Base-by-base conservation (phyloP, 2,329 filamentous ascomycete species). In the Colletotrichum eleusines region DNA sequence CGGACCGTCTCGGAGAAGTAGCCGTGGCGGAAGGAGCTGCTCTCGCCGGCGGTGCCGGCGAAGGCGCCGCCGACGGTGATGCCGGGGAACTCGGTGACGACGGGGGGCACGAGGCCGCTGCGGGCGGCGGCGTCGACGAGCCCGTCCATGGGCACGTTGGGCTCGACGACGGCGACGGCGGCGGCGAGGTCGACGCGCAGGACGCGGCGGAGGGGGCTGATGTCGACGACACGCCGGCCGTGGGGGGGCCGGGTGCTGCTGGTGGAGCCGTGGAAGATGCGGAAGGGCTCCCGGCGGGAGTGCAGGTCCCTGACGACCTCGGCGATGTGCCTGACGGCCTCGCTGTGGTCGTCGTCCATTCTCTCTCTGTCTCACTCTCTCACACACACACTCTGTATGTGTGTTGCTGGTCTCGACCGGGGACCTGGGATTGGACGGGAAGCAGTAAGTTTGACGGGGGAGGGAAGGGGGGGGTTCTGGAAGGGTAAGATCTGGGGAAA, bases 241-340 rank as follows among this genome's bases (percentile, higher is more conserved):
- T 83, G 80, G 9, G 85, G 84, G 33, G 86, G 85, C 9, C 92
- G 89, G 46, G 92, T 94, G 79, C 89, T 93, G 81, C 93, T 94
- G 33, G 92, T 94, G 0, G 91, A 90, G 72, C 92, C 92, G 80
- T 94, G 92, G 75, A 90, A 92, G 77, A 94, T 90, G n/a, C 91
- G 87, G 80, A 93, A 94, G 2, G 90, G 87, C 76, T 83, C 78
- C 69, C 81, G 78, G 9, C 75, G 77, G 3, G 79, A 76, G 63
- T 84, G 77, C 74, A 88, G 87, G 5, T 82, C 76, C 69, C 79
- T 78, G 40, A 88, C 80, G 28, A 82, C 79, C 40, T 78, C 75
- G 0, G 85, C 80, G 57, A 88, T 82, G 63, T 77, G 75, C 23
- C 77, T 72, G n/a, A 88, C 84, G 11, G 81, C 80, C 3, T 77